phyloP scores from a whole-genome alignment of 495 filamentous ascomycete species.

The Penicillium robsamsonii region DNA sequence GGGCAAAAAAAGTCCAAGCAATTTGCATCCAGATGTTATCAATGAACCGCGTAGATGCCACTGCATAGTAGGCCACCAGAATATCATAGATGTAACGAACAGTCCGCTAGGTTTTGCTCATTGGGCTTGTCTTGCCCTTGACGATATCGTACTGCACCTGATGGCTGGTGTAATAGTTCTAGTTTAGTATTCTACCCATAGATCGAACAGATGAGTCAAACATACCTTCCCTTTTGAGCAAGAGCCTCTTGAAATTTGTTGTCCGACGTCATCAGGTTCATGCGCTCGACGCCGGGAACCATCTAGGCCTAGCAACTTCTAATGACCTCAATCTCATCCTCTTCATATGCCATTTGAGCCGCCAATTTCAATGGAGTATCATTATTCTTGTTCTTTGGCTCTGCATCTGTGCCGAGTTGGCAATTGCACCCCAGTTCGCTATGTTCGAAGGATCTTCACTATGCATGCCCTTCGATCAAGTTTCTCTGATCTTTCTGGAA shows the following conservation, averaged over 20 bases:
- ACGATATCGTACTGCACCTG: not conserved
- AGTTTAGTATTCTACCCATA: not conserved
- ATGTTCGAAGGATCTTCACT: too few species aligned
- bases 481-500: too few species aligned
- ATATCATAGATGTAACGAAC: not conserved
- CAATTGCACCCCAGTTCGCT: too few species aligned
- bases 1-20: not conserved
- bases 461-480: too few species aligned
- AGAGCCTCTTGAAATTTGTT: not conserved
- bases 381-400: too few species aligned
- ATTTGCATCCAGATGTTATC: not conserved
- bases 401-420: too few species aligned
- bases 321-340: too few species aligned
- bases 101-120: not conserved
- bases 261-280: not conserved
- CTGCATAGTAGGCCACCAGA: not conserved
- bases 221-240: not conserved
- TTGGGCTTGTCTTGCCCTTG: not conserved
- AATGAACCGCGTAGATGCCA: not conserved
- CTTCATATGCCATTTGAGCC: too few species aligned
- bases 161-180: not conserved
- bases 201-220: not conserved
- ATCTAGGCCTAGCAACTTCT: not conserved
- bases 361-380: too few species aligned
- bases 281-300: not conserved